Evolutionary conservation across 2,329 filamentous ascomycete species (phyloP).

Genomic region (Monosporascus sp.): DNA sequence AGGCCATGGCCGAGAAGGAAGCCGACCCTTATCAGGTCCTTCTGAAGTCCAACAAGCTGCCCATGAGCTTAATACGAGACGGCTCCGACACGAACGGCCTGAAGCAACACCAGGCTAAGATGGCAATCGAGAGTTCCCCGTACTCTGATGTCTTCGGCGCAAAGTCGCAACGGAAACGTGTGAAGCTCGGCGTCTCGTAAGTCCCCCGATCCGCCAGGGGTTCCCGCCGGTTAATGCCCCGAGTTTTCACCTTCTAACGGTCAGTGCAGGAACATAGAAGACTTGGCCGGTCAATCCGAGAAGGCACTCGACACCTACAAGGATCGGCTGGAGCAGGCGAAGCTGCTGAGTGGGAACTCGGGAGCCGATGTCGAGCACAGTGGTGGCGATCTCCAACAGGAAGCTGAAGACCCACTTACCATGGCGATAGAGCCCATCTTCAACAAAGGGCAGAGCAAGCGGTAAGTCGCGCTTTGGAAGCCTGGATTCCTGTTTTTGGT

Average conservation of each 20-base stretch:
- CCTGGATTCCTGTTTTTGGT: too few relatives aligned
- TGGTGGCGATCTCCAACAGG: constrained; percentile 27
- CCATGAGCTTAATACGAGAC: constrained; percentile 89
- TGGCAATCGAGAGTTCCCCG: constrained; percentile 80
- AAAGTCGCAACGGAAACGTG: constrained; percentile 86
- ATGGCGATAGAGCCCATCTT: constrained; percentile 82
- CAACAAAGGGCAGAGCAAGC: constrained; percentile 74
- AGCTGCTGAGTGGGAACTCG: constrained; percentile 66
- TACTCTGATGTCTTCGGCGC: constrained; percentile 89
- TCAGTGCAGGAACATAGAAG: constrained; percentile 62
- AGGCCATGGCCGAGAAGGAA: constrained; percentile 85
- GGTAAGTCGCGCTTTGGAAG: not conserved
- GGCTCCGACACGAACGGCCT: constrained; percentile 71
- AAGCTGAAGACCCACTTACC: constrained; percentile 42
- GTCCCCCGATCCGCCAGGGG: not conserved
- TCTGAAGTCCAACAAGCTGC: constrained; percentile 95
- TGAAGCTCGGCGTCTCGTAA: constrained; percentile 69
- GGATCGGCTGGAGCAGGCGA: constrained; percentile 73
- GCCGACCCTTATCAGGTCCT: constrained; percentile 89
- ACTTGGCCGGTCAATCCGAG: constrained; percentile 73
- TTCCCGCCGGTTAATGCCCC: not conserved
- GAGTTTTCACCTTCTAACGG: not conserved
- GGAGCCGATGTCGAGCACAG: constrained; percentile 44
- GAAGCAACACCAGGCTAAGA: constrained; percentile 91
- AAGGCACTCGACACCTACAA: constrained; percentile 78